Conservation (phyloP, 495 filamentous ascomycete genomes). For the Rostrohypoxylon terebratum region DNA sequence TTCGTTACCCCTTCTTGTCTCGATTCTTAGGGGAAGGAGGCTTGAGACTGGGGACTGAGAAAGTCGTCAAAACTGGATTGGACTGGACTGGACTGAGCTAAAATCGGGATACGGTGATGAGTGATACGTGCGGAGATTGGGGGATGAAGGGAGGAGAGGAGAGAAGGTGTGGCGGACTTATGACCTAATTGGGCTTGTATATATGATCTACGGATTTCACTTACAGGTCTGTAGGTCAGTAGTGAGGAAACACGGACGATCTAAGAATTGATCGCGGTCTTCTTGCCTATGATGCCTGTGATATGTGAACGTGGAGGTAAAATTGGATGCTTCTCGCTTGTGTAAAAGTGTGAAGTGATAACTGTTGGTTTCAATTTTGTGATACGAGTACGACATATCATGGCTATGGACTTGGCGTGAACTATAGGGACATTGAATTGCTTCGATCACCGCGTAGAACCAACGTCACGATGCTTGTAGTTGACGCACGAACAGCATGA, state of each 20-base stretch:
- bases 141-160: neutral
- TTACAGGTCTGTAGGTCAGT: neutral
- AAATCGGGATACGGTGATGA: too few relatives aligned
- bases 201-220: constrained; percentile 3
- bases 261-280: neutral
- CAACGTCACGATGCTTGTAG: neutral
- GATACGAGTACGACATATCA: too few relatives aligned
- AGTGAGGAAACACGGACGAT: neutral
- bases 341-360: too few relatives aligned
- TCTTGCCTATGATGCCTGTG: neutral
- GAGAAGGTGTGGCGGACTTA: neutral
- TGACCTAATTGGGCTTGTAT: constrained; percentile 1
- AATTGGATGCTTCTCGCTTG: neutral
- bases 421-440: neutral
- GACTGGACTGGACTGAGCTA: neutral
- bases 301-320: neutral
- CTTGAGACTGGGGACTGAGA: neutral
- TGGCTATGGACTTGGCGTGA: neutral
- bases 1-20: constrained; percentile 24
- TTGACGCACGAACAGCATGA: neutral
- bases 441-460: neutral
- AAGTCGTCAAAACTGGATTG: neutral
- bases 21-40: neutral
- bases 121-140: neutral
- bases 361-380: too few relatives aligned